Evolutionary conservation across 192 early-diverging fungal genomes (phyloP).

Genomic region (Umbelopsis ramanniana): DNA sequence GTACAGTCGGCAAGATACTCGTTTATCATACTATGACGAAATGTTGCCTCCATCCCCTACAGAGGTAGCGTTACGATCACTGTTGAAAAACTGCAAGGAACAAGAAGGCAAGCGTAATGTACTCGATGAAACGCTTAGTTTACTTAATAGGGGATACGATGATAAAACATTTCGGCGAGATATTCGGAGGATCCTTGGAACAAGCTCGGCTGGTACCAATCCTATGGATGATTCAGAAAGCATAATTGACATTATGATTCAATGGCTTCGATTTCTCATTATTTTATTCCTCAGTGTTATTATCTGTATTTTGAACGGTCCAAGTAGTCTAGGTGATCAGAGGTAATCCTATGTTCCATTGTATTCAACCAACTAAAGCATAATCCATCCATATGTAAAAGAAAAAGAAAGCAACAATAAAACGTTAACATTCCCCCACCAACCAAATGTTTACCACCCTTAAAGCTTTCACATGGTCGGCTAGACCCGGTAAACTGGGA

Average conservation of each 20-base stretch:
- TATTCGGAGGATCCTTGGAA: background rate
- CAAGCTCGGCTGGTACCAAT: background rate
- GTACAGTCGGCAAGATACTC: background rate
- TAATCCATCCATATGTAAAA: no score
- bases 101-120: background rate
- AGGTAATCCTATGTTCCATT: background rate
- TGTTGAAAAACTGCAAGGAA: background rate
- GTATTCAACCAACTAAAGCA: no score
- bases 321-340: background rate
- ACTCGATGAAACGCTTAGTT: slow-evolving; percentile 1
- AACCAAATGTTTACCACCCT: no score
- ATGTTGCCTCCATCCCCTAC: background rate
- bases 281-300: slow-evolving; percentile 12
- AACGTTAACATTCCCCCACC: no score
- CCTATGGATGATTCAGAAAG: background rate
- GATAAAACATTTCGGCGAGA: background rate
- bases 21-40: background rate
- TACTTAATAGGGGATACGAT: background rate
- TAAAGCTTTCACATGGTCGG: no score
- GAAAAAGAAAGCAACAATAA: no score
- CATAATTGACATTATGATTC: background rate
- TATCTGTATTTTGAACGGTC: slow-evolving; percentile 5
- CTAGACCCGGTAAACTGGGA: no score
- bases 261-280: background rate
- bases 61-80: slow-evolving; percentile 3